phyloP scores from a whole-genome alignment of 768 basidiomycete species.

The Mycena kentingensis region DNA sequence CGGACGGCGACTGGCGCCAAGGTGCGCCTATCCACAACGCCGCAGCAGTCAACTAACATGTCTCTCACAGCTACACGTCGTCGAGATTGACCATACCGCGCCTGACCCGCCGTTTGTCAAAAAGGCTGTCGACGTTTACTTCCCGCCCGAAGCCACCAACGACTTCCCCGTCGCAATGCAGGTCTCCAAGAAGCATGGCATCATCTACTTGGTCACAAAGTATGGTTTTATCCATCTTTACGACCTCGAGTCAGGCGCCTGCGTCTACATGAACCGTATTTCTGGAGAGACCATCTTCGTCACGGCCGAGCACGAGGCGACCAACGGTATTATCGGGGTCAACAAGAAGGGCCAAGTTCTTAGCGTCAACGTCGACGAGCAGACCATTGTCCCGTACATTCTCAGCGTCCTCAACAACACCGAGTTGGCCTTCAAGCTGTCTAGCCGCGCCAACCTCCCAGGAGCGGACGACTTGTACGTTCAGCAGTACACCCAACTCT shows the following conservation, averaged over 20 bases:
- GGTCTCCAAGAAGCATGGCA: slow-evolving; percentile 94
- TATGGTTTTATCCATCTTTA: slow-evolving; percentile 99
- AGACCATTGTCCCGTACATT: slow-evolving; percentile 94
- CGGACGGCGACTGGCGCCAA: slow-evolving; percentile 97
- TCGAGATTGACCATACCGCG: slow-evolving; percentile 95
- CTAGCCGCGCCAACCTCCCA: slow-evolving; percentile 92
- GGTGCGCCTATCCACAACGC: slow-evolving; percentile 47
- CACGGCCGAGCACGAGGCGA: slow-evolving; percentile 92
- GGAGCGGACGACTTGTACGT: slow-evolving; percentile 97
- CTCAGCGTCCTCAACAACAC: slow-evolving; percentile 93
- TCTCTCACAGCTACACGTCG: slow-evolving; percentile 83
- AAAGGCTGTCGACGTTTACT: slow-evolving; percentile 98
- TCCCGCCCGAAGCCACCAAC: slow-evolving; percentile 96
- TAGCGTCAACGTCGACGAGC: slow-evolving; percentile 95
- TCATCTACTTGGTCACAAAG: slow-evolving; percentile 96
- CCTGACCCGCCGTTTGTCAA: slow-evolving; percentile 92
- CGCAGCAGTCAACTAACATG: slow-evolving; percentile 6
- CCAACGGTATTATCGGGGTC: slow-evolving; percentile 96
- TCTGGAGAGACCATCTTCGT: slow-evolving; percentile 99
- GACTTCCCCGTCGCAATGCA: slow-evolving; percentile 99
- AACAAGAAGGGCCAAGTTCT: slow-evolving; percentile 99
- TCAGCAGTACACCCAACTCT: slow-evolving; percentile 90
- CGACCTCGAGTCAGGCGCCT: slow-evolving; percentile 94
- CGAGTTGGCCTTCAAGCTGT: slow-evolving; percentile 96
- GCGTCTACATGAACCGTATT: slow-evolving; percentile 99